Percentiles rank a stretch among this genome's conserved stretches.
Evolutionary conservation across 305 asterid species (phyloP).

Genomic region (Nicotiana rustica): DNA sequence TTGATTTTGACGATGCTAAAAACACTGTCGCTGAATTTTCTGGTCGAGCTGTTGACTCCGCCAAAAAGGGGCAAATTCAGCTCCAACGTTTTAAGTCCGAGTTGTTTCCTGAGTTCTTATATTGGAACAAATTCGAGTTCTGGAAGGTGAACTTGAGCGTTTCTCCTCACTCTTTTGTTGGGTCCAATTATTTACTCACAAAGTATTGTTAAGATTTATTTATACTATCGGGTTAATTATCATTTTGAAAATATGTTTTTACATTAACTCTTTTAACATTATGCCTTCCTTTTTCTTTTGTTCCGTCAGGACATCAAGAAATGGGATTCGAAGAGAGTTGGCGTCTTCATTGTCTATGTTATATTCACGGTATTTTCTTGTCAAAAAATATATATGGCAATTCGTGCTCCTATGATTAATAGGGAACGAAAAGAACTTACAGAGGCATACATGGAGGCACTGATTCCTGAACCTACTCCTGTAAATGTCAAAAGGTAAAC

Average conservation of each 20-base stretch:
- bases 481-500: conserved; percentile 73
- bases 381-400: conserved; percentile 64
- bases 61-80: conserved; percentile 46
- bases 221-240: too few relatives aligned
- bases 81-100: conserved; percentile 59
- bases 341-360: conserved; percentile 69
- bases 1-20: conserved; percentile 58
- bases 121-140: conserved; percentile 83
- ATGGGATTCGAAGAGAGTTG: conserved; percentile 85
- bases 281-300: conserved; percentile 23
- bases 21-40: conserved; percentile 48
- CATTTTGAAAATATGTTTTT: too few relatives aligned
- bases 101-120: conserved; percentile 64
- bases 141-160: conserved; percentile 73
- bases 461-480: conserved; percentile 95
- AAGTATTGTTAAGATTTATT: too few relatives aligned
- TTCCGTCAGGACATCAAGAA: conserved; percentile 73
- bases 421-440: conserved; percentile 76
- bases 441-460: conserved; percentile 96
- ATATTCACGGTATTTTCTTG: conserved; percentile 61
- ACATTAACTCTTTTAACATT: background rate
- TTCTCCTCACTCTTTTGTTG: background rate
- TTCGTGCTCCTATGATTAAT: conserved; percentile 77
- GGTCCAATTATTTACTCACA: background rate
- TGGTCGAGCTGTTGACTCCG: conserved; percentile 51